These are phyloP conservation scores for Moesziomyces parantarcticus DNA, from an alignment of 1,284 basidiomycete genomes.

Conservation along the genomic window DNA sequence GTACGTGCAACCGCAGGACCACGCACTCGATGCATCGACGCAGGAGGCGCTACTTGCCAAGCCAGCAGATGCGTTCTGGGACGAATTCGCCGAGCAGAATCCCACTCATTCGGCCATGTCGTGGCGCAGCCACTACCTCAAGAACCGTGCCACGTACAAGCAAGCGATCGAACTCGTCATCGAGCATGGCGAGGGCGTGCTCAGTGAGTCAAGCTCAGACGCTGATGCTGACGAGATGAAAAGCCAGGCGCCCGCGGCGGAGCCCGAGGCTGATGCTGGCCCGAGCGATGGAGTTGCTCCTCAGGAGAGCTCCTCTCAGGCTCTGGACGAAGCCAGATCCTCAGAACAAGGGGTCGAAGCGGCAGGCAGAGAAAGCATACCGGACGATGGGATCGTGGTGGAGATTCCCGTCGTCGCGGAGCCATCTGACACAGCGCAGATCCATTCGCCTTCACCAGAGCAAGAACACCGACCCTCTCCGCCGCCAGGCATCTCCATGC, in stretches of 20 bases:
- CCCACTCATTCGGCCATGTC: slow-evolving; percentile 24
- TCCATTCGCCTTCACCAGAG: neutral
- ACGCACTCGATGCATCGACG: slow-evolving; percentile 1
- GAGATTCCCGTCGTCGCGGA: neutral
- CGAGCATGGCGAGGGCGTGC: slow-evolving; percentile 4
- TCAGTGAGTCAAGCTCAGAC: too few relatives aligned
- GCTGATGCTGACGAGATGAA: slow-evolving; percentile 4
- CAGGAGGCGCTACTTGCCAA: slow-evolving; percentile 13
- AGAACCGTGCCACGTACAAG: slow-evolving; percentile 29
- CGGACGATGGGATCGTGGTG: neutral
- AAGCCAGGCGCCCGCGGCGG: neutral
- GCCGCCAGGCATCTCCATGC: too few relatives aligned
- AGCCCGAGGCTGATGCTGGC: neutral
- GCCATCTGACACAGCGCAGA: neutral
- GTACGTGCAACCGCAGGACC: slow-evolving; percentile 6
- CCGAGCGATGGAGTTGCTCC: neutral
- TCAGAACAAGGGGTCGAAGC: too few relatives aligned
- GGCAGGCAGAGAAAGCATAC: neutral
- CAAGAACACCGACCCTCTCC: neutral
- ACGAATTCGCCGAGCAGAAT: slow-evolving; percentile 8
- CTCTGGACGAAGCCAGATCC: neutral
- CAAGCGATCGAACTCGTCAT: slow-evolving; percentile 11
- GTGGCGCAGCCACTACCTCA: slow-evolving; percentile 41
- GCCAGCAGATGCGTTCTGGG: slow-evolving; percentile 34
- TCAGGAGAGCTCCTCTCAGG: neutral